Evolutionary conservation across 495 filamentous ascomycete genomes (phyloP).

Genomic region (Lasiosphaeria miniovina): DNA sequence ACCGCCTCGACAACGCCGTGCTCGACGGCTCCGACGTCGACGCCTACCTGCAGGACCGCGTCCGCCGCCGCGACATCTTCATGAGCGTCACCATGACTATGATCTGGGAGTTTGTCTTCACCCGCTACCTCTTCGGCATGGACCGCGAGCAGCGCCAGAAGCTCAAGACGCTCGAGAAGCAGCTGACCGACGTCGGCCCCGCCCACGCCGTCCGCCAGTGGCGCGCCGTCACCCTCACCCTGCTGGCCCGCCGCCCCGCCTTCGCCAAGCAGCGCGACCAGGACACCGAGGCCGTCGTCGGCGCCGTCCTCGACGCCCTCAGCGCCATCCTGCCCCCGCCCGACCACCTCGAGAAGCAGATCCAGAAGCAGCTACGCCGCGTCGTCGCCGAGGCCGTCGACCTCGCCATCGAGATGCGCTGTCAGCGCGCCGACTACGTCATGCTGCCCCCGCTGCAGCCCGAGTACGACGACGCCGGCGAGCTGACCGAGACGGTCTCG

Average conservation of each 20-base stretch:
- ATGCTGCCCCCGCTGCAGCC: constrained; percentile 96
- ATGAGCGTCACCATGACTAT: constrained; percentile 97
- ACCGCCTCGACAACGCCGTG: constrained; percentile 87
- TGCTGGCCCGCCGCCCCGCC: constrained; percentile 70
- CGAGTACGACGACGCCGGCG: constrained; percentile 89
- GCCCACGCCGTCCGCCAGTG: constrained; percentile 84
- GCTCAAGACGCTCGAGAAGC: constrained; percentile 89
- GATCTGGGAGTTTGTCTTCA: constrained; percentile 98
- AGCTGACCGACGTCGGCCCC: constrained; percentile 80
- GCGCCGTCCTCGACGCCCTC: constrained; percentile 78
- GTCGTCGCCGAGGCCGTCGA: constrained; percentile 80
- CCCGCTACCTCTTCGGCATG: constrained; percentile 96
- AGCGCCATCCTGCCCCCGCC: constrained; percentile 79
- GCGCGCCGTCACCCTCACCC: constrained; percentile 88
- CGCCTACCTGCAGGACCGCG: constrained; percentile 76
- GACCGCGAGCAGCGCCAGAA: constrained; percentile 96
- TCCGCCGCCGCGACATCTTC: constrained; percentile 84
- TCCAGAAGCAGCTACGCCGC: constrained; percentile 75
- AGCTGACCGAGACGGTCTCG: constrained; percentile 66
- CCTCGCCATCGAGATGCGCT: constrained; percentile 93
- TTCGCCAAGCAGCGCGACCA: constrained; percentile 73
- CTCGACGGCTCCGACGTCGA: constrained; percentile 92
- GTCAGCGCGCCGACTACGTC: constrained; percentile 90
- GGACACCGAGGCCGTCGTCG: constrained; percentile 86
- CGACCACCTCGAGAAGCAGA: constrained; percentile 64